Evolutionary conservation across 1,284 basidiomycete species (phyloP).

Genomic region (Rhodotorula sp.): DNA sequence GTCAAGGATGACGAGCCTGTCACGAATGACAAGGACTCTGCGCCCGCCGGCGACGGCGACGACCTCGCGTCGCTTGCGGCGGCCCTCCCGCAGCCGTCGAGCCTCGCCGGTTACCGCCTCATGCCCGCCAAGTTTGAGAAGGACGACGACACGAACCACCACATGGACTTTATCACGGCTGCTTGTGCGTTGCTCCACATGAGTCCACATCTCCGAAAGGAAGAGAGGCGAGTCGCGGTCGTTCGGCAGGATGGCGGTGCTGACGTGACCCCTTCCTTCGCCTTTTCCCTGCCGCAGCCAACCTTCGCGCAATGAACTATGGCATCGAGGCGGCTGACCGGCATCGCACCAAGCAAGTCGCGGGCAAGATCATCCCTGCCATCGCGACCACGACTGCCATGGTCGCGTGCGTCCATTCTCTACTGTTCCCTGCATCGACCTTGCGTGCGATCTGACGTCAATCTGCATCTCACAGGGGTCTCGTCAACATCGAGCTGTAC

Average conservation of each 20-base stretch:
- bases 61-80: conserved; percentile 63
- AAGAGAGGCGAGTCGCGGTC: too few species aligned
- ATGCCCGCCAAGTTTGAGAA: conserved; percentile 98
- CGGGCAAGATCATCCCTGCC: conserved; percentile 97
- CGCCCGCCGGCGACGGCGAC: conserved; percentile 52
- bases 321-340: conserved; percentile 83
- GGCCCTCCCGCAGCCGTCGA: conserved; percentile 80
- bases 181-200: conserved; percentile 57
- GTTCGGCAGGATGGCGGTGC: too few species aligned
- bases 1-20: conserved; percentile 88
- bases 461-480: conserved; percentile 61
- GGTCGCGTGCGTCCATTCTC: conserved; percentile 55
- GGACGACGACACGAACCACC: conserved; percentile 96
- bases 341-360: conserved; percentile 97
- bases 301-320: conserved; percentile 96
- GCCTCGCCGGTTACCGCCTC: conserved; percentile 90
- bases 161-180: conserved; percentile 99
- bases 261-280: neutral
- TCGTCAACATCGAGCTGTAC: conserved; percentile 96
- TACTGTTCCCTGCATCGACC: neutral
- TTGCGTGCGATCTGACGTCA: neutral
- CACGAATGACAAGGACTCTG: conserved; percentile 33
- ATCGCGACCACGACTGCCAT: conserved; percentile 91
- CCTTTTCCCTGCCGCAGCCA: conserved; percentile 55
- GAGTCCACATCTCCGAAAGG: too few species aligned